Evolutionary conservation across 2,329 filamentous ascomycete genomes (phyloP).

Genomic region (Aureobasidium melanogenum): DNA sequence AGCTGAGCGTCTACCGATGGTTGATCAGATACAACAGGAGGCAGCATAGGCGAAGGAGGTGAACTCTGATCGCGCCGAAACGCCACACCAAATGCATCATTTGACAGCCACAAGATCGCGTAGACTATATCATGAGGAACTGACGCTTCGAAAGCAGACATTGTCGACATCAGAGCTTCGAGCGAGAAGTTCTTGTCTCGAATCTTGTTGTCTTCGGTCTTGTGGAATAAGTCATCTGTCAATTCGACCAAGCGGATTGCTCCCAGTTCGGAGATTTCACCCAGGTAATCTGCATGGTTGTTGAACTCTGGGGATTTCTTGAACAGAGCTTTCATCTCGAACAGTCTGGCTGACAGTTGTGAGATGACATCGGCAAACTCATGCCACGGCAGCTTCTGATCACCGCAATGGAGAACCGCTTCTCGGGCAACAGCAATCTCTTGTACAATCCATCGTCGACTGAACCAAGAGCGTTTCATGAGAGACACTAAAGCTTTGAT

Average conservation of each 20-base stretch:
- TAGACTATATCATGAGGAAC: constrained; percentile 11
- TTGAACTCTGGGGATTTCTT: not conserved
- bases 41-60: not conserved
- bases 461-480: constrained; percentile 6
- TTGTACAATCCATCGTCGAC: constrained; percentile 8
- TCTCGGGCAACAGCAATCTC: constrained; percentile 1
- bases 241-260: constrained; percentile 1
- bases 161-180: not conserved
- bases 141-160: constrained; percentile 9
- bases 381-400: not conserved
- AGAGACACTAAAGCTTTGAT: not conserved
- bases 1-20: not conserved
- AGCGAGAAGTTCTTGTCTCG: constrained; percentile 2
- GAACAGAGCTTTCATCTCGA: not conserved
- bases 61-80: not conserved
- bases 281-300: constrained; percentile 1
- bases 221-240: constrained; percentile 2
- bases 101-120: constrained; percentile 12
- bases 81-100: constrained; percentile 6
- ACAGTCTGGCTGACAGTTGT: not conserved
- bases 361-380: constrained; percentile 6
- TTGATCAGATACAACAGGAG: not conserved
- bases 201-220: not conserved
- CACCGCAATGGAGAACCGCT: constrained; percentile 1
- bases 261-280: not conserved